These are phyloP conservation scores for Zalerion maritima DNA, from an alignment of 495 filamentous ascomycete species.

Conservation along the genomic window DNA sequence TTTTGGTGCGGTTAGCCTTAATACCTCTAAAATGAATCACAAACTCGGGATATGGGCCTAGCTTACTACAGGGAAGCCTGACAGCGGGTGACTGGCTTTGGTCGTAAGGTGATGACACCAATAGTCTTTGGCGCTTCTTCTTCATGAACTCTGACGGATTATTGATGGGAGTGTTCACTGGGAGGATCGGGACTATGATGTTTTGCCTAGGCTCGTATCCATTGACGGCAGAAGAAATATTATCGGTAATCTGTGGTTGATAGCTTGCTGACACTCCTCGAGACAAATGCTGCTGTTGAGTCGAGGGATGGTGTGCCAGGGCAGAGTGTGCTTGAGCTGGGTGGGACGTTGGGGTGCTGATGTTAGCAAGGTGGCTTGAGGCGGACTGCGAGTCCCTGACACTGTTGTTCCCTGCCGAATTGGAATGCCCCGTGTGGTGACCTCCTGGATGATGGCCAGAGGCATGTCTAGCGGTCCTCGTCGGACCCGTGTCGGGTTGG, in stretches of 20 bases:
- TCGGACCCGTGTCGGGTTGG: slow-evolving; percentile 53
- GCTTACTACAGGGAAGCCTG: too few relatives aligned
- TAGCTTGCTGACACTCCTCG: slow-evolving; percentile 23
- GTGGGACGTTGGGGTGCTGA: slow-evolving; percentile 15
- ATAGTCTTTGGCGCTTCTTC: slow-evolving; percentile 22
- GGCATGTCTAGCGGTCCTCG: slow-evolving; percentile 42
- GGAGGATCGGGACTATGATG: slow-evolving; percentile 45
- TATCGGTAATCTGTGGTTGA: slow-evolving; percentile 24
- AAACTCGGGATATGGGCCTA: too few relatives aligned
- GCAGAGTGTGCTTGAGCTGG: slow-evolving; percentile 11
- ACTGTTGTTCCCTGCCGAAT: slow-evolving; percentile 8
- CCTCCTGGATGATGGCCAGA: slow-evolving; percentile 27
- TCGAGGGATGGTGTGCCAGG: slow-evolving; percentile 14
- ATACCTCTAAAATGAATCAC: too few relatives aligned
- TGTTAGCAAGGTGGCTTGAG: too few relatives aligned
- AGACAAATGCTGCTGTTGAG: slow-evolving; percentile 20
- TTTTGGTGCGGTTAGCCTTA: slow-evolving; percentile 8
- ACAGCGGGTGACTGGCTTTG: too few relatives aligned
- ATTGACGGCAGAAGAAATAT: slow-evolving; percentile 34
- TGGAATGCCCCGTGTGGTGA: slow-evolving; percentile 4
- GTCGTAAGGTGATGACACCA: slow-evolving; percentile 12
- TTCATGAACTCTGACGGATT: slow-evolving; percentile 46
- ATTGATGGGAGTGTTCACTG: slow-evolving; percentile 53
- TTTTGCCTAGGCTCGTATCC: slow-evolving; percentile 44
- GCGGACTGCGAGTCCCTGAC: not conserved